Base-by-base conservation (phyloP, 192 early-diverging fungal species). In the Backusella westeae region DNA sequence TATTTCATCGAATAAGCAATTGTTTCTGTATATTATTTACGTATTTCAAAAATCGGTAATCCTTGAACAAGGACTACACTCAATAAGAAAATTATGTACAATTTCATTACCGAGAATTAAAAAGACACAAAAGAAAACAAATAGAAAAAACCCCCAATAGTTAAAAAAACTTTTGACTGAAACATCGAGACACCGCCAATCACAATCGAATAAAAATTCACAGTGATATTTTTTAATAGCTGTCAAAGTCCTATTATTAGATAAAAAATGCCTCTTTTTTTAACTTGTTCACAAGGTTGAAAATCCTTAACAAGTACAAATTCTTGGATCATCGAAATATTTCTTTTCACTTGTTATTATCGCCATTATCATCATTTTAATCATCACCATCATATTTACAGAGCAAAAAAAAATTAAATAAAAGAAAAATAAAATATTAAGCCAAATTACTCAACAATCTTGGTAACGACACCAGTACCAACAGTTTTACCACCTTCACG, bases 401-500 rank as follows among this genome's bases (percentile, higher is more conserved):
- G 46, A 49, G 19, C 19, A n/a, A n/a, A 46, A 17, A 49, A 49
- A 49, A 21, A 26, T 0, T n/a, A 52, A n/a, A 52, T 0, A 32
- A 32, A 32, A 32, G 29, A 32, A 32, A 32, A 53, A 53, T 1
- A 53, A 8, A 53, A 21, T 0, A 8, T 53, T 2, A 19, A n/a
- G n/a, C 4, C 17, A 53, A 19, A n/a, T 76, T 76, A 80, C 12
- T 74, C 74, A 4, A 76, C 67, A 34, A 80, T 65, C 38, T 72
- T 56, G 53, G 70, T 75, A 44, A 80, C 56, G 9, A 96, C 91
- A 85, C 93, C 96, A 26, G 96, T 98, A 69, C 97, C 97, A 67
- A 99, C 96, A n/a, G 97, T 99, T 79, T 92, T 95, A 32, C 96
- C 95, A 79, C 98, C 98, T 84, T 99, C 96, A 78, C 96, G 94